These are phyloP conservation scores for Phytopythium aichiense DNA, from an alignment of 352 stramenopile genomes.

Conservation along the genomic window DNA sequence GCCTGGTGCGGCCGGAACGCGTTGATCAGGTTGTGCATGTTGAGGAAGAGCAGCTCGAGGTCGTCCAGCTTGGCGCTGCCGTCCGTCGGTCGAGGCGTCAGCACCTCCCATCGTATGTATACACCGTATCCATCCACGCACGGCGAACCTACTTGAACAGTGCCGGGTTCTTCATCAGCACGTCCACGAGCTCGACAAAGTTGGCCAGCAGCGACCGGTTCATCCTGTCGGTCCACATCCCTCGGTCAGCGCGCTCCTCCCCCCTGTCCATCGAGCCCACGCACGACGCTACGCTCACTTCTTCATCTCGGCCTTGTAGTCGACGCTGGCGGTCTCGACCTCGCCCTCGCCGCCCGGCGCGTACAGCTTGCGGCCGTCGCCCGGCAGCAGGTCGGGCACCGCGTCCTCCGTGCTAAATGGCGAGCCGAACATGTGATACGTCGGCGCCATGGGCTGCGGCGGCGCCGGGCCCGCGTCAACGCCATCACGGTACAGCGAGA, in stretches of 20 bases:
- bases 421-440: slow-evolving; percentile 85
- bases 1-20: slow-evolving; percentile 81
- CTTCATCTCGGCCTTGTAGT: slow-evolving; percentile 83
- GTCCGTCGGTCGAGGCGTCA: not conserved
- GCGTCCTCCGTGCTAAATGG: slow-evolving; percentile 80
- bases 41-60: slow-evolving; percentile 83
- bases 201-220: slow-evolving; percentile 83
- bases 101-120: too few relatives aligned
- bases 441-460: slow-evolving; percentile 67
- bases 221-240: slow-evolving; percentile 30
- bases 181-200: slow-evolving; percentile 80
- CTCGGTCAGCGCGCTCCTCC: not conserved
- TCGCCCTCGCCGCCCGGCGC: slow-evolving; percentile 10
- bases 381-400: slow-evolving; percentile 65
- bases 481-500: slow-evolving; percentile 64
- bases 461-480: slow-evolving; percentile 42
- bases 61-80: slow-evolving; percentile 79
- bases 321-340: slow-evolving; percentile 15
- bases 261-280: too few relatives aligned
- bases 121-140: not conserved
- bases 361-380: slow-evolving; percentile 67
- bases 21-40: slow-evolving; percentile 91
- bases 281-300: slow-evolving; percentile 24
- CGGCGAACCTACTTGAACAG: slow-evolving; percentile 68
- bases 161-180: slow-evolving; percentile 72